Base-by-base conservation (phyloP, 1,284 basidiomycete genomes). In the Singerocomus rubriflavus region DNA sequence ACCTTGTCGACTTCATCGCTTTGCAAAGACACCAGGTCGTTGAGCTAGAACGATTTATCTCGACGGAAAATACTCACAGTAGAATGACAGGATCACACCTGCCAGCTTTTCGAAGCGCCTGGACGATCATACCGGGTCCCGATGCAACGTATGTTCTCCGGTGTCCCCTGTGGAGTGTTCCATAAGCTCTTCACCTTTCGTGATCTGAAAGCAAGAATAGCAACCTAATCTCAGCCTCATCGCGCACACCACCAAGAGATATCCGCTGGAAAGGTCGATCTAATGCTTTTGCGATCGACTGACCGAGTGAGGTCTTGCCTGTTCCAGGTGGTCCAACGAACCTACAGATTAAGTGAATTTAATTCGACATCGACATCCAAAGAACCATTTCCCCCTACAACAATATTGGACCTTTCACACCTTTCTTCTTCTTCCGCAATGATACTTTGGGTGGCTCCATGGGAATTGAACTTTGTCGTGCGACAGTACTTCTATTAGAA, bases 1-100 rank as follows among this genome's bases (percentile, higher is more conserved):
- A 95, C 81, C 71, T 96, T 96, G 72, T 96, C 93, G 44, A 96
- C 83, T 66, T 91, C 88, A 61, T 91, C 81, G 53, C 89, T 86
- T 68, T 49, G 33, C 60, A 68, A 35, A 61, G 60, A 43, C 58
- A 58, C 46, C 63, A 8, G 16, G 35, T 56, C 10, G 64, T 16
- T 59, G 66, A 29, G 66, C 50, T 6, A 58, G 27, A 25, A 25
- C 33, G 35, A 13, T 37, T 49, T 14, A 49, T 35, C 46, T 44
- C 48, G 5, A 52, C 33, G 11, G 7, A 21, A 51, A 46, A 58
- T 57, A 76, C 80, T 70, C 69, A 90, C 79, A 96, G 75, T 21
- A 96, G 71, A 46, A 91, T 72, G 14, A 96, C 85, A 36, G 85
- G 84, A 69, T 95, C 92, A 48, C 78, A 73, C 41, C 91, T 78